phyloP scores from a whole-genome alignment of 2,329 filamentous ascomycete species.

The Ophiostoma himal-ulmi region DNA sequence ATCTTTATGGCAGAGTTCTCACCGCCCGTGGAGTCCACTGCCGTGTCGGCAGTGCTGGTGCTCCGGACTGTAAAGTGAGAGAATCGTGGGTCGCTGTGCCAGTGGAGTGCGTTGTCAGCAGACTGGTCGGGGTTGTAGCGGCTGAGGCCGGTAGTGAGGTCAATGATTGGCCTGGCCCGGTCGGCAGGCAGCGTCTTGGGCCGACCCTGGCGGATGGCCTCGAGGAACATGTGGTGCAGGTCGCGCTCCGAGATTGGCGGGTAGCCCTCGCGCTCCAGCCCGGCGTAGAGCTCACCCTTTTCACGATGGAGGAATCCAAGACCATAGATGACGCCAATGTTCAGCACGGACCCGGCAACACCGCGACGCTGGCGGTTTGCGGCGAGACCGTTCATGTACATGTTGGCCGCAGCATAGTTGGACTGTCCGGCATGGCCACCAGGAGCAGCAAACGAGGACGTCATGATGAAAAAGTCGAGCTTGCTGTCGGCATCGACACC shows the following conservation, averaged over 20 bases:
- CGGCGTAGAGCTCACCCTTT: constrained; percentile 36
- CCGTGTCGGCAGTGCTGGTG: not conserved
- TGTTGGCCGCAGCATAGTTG: constrained; percentile 43
- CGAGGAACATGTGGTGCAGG: constrained; percentile 47
- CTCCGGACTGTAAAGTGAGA: constrained; percentile 34
- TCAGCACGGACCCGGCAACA: constrained; percentile 37
- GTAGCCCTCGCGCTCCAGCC: constrained; percentile 41
- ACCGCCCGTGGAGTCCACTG: not conserved
- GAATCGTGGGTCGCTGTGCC: constrained; percentile 42
- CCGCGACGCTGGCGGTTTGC: constrained; percentile 34
- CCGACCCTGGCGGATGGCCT: constrained; percentile 42
- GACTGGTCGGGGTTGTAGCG: constrained; percentile 33
- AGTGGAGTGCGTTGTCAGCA: constrained; percentile 33
- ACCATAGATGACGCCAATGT: constrained; percentile 44
- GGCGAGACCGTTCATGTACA: constrained; percentile 44
- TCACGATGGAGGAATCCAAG: constrained; percentile 41
- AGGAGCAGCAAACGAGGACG: constrained; percentile 41
- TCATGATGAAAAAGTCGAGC: constrained; percentile 45
- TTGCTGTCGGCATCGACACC: constrained; percentile 22
- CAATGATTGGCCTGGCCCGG: constrained; percentile 27
- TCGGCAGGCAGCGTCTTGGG: constrained; percentile 24
- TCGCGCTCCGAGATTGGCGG: constrained; percentile 46
- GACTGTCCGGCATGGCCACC: constrained; percentile 42
- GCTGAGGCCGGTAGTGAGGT: constrained; percentile 39
- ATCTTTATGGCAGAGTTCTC: constrained; percentile 27